Base-by-base conservation (phyloP, 129 eudicot species). In the Apium graveolens region DNA sequence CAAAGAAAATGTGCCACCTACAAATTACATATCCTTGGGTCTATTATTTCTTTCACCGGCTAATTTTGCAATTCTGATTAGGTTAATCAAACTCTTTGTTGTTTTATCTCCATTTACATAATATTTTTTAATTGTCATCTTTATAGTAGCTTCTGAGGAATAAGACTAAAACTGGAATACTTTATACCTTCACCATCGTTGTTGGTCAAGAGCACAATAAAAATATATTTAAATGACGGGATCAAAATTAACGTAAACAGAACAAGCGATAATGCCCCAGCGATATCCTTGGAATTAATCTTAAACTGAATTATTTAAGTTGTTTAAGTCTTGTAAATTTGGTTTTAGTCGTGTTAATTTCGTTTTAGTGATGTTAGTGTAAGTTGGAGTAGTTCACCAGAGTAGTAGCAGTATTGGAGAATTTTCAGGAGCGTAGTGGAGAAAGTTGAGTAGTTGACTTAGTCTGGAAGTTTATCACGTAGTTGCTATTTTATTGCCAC, bases 1-100 rank as follows among this genome's bases (percentile, higher is more conserved):
- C 74, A 95, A 79, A 55, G 98, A 96, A 88, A 95, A 95, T 78
- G 97, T 91, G 63, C 98, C 97, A 82, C 98, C 98, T 95, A 89
- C 81, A 79, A n/a, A 73, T 49, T 84, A 24, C 5, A 78, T 34
- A 16, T 11, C 32, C 34, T 29, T 29, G 29, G 45, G 53, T 41
- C 27, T 18, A 31, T 46, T 5, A 66, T 66, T 12, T 31, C 14
- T 21, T 17, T 51, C 53, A 11, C 49, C 24, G 14, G 13, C 46
- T 71, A 39, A 66, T 31, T 31, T 31, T 13, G 8, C 11, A 16
- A 31, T 66, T 66, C 41, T 31, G 39, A 4, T 31, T 66, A 32
- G 72, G 72, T 14, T 60, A 66, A 63, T 31, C 18, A 66, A 31
- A 31, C 31, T 65, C 39, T 66, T 31, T 66, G 72, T 66, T 66